Evolutionary conservation across 495 filamentous ascomycete species (phyloP), one percentile per base, ranked within the genome.

Genomic region (Talaromyces liani): DNA sequence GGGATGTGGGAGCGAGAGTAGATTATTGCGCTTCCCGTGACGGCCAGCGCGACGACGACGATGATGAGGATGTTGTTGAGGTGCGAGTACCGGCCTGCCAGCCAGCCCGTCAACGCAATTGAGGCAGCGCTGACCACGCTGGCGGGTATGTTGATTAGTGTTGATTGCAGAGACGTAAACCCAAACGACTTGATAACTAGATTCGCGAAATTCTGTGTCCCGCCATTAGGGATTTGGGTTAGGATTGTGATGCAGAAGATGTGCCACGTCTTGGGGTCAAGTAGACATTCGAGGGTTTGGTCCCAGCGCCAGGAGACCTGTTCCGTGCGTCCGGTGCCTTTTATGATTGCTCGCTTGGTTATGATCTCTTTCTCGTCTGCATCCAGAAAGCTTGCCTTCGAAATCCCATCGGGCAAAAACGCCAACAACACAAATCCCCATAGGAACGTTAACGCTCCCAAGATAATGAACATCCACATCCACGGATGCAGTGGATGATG

Each of bases 331-430:
- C 71, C 71, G 45, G 73, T 78, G 20, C 76, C 75, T 9, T 74
- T 72, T n/a, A 73, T 65, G 41, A 79, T 63, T 1, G 65, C 71
- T 25, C 86, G 74, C 53, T 83, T 80, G 6, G 79, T 74, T 62
- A 86, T 82, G 51, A 86, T 67, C 25, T 73, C 71, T 54, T 84
- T 83, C 65, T 88, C 84, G 18, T 80, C 77, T 34, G 79, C 75
- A 2, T 71, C 76, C 18, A 88, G 77, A 63, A 88, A 88, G 36
- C 75, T 79, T 1, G 87, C 85, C 0, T 74, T 82, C 66, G 85
- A 82, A 0, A 86, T 85, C 4, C 83, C 83, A 65, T 87, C 83
- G 0, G 87, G 86, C 56, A 89, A 84, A 34, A 82, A 68, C 7
- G 77, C 68, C 63, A 80, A 78, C 6, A 82, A 71, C 4, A 84